phyloP scores from a whole-genome alignment of 2,329 filamentous ascomycete species.

The Stemphylium lycopersici region DNA sequence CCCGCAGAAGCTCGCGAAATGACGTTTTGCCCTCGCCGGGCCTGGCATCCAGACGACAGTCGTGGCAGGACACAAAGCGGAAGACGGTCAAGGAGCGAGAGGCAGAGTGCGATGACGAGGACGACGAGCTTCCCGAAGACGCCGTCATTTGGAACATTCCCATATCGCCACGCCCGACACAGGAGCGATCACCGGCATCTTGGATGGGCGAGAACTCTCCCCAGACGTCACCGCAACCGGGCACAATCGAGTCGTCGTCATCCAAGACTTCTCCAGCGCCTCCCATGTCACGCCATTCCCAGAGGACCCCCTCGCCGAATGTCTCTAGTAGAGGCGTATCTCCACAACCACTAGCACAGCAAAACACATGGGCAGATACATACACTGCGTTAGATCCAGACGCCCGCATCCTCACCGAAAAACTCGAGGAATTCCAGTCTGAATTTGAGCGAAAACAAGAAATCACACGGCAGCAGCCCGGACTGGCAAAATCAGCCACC shows the following conservation, averaged over 20 bases:
- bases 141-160: conserved; percentile 82
- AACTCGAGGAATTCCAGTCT: conserved; percentile 78
- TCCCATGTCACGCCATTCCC: conserved; percentile 26
- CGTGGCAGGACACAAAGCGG: conserved; percentile 69
- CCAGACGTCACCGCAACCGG: conserved; percentile 30
- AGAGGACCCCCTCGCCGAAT: conserved; percentile 28
- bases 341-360: conserved; percentile 52
- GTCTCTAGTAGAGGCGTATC: conserved; percentile 27
- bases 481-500: conserved; percentile 41
- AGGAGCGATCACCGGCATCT: conserved; percentile 48
- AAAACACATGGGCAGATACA: conserved; percentile 77
- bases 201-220: conserved; percentile 40
- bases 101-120: conserved; percentile 76
- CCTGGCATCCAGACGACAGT: conserved; percentile 51
- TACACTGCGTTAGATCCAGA: conserved; percentile 73
- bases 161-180: conserved; percentile 66
- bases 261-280: conserved; percentile 35
- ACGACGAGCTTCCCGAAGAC: conserved; percentile 75
- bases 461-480: conserved; percentile 57
- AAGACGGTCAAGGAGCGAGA: conserved; percentile 76
- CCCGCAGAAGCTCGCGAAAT: conserved; percentile 41
- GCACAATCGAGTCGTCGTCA: conserved; percentile 23
- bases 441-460: conserved; percentile 62
- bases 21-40: conserved; percentile 39
- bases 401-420: conserved; percentile 75